Base-by-base conservation (phyloP, 768 basidiomycete species). In the Tricholoma furcatifolium region DNA sequence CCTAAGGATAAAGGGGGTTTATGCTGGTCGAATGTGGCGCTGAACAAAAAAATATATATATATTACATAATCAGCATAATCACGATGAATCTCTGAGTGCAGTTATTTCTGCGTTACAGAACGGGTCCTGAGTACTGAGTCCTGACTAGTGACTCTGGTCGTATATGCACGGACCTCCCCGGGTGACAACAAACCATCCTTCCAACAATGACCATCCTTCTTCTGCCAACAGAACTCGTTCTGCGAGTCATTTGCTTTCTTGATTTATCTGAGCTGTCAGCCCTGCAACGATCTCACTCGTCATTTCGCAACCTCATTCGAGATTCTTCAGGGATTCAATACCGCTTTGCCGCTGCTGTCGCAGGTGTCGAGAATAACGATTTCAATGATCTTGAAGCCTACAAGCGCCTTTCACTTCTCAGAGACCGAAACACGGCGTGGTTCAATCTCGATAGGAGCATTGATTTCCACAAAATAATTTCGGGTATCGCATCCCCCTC, bases 301-400 rank as follows among this genome's bases (percentile, higher is more conserved):
- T 42, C 40, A 14, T 57, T 74, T 35, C 50, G 66, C 41, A 23
- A 44, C 4, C 42, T 72, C 46, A 65, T 74, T 30, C 47, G 53
- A 7, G 41, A 57, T 15, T 73, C 71, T 3, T 47, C 62, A 2
- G 24, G 55, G 6, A 60, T 76, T 15, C 73, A 70, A 47, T 75
- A 74, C 51, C 52, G 50, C 15, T 63, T 67, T 21, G 66, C 65
- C 3, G 57, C 69, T 8, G 35, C 63, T 14, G 38, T 48, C 6
- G 63, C 65, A 4, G 61, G 65, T 0, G 57, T 70, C 6, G 57
- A 63, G 15, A 69, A 70, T 59, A 73, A 74, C 47, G 61, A 63
- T 0, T 54, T 55, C 23, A 45, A 23, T 12, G 30, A 15, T 24
- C 50, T 9, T 30, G 30, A 32, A 10, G 36, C 46, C 4, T 35